Conservation (phyloP, 352 stramenopile genomes). For the Discostella stelligera region DNA sequence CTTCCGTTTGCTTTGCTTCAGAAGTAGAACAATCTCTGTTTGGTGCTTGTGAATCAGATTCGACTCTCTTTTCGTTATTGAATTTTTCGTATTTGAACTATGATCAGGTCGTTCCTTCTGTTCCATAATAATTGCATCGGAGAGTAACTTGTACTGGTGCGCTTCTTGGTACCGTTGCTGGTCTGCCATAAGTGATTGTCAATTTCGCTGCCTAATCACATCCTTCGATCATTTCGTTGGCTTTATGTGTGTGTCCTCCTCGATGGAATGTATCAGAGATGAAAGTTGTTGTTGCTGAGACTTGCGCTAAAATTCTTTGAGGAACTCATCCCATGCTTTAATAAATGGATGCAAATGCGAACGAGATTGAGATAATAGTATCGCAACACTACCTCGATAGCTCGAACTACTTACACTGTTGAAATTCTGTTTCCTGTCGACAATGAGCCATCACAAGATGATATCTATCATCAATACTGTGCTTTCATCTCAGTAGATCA, state of each 20-base stretch:
- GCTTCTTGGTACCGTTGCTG: slow-evolving; percentile 92
- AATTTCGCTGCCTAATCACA: slow-evolving; percentile 91
- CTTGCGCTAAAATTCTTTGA: slow-evolving; percentile 94
- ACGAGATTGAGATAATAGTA: neutral
- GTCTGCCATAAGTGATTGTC: slow-evolving; percentile 91
- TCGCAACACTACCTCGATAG: neutral
- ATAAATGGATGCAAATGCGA: neutral
- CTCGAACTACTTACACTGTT: slow-evolving; percentile 16
- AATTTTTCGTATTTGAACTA: slow-evolving; percentile 66
- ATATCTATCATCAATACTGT: neutral
- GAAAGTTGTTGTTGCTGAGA: slow-evolving; percentile 84
- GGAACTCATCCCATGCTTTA: slow-evolving; percentile 89
- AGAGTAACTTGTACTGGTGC: slow-evolving; percentile 93
- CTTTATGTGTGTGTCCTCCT: slow-evolving; percentile 81
- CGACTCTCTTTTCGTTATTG: slow-evolving; percentile 80
- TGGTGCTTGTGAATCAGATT: slow-evolving; percentile 91
- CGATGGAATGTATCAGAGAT: slow-evolving; percentile 88
- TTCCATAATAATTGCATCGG: slow-evolving; percentile 92
- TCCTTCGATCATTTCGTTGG: slow-evolving; percentile 91
- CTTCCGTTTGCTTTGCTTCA: slow-evolving; percentile 90
- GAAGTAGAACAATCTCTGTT: slow-evolving; percentile 88
- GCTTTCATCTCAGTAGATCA: neutral
- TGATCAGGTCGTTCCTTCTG: slow-evolving; percentile 88
- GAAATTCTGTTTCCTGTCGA: slow-evolving; percentile 25
- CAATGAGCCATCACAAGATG: slow-evolving; percentile 29